Evolutionary conservation across 176 grass and related monocot genomes (phyloP).

Genomic region (Chrysopogon serrulatus): DNA sequence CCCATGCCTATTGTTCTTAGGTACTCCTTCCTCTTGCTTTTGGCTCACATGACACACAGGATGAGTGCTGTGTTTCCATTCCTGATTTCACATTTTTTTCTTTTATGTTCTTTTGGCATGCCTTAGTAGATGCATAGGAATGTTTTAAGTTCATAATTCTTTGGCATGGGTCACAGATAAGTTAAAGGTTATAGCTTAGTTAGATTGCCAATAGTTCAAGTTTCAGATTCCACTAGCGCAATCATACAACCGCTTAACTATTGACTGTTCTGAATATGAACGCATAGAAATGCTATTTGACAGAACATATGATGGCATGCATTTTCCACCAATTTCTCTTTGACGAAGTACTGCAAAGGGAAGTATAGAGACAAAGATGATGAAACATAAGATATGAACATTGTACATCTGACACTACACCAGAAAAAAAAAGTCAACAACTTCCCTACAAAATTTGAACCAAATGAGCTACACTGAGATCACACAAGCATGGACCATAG

Average conservation of each 20-base stretch:
- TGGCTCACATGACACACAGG: not conserved
- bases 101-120: not conserved
- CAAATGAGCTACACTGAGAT: not conserved
- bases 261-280: not conserved
- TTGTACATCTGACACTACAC: not conserved
- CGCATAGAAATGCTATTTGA: not conserved
- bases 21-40: constrained; percentile 30
- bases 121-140: not conserved
- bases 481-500: not conserved
- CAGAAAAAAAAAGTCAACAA: not conserved
- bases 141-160: not conserved
- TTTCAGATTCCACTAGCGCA: not conserved
- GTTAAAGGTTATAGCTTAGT: not conserved
- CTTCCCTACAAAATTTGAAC: not conserved
- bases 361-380: not conserved
- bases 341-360: not conserved
- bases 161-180: not conserved
- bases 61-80: not conserved
- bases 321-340: not conserved
- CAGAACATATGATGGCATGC: not conserved
- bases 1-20: constrained; percentile 9
- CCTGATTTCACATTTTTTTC: not conserved
- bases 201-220: not conserved
- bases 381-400: not conserved
- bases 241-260: not conserved